Evolutionary conservation across 2,329 filamentous ascomycete genomes (phyloP).

Genomic region (Apiospora aurea): DNA sequence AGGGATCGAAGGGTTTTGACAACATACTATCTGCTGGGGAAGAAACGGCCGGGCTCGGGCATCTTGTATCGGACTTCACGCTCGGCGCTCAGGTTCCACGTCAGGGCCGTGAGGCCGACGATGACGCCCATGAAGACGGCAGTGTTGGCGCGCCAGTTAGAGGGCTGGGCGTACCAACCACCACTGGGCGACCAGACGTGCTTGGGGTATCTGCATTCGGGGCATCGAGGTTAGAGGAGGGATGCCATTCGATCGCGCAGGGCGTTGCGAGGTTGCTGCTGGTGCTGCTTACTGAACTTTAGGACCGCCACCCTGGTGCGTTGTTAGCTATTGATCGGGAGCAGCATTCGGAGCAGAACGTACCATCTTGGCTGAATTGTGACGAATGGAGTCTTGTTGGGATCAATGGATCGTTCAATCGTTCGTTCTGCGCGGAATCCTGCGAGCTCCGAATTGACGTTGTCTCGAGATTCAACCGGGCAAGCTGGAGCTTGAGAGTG

Average conservation of each 20-base stretch:
- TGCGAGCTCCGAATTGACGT: conserved; percentile 21
- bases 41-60: conserved; percentile 81
- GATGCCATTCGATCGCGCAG: conserved; percentile 22
- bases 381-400: conserved; percentile 36
- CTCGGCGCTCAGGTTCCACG: conserved; percentile 77
- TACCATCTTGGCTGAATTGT: conserved; percentile 62
- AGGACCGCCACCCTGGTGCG: conserved; percentile 75
- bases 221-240: conserved; percentile 32
- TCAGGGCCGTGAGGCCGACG: conserved; percentile 69
- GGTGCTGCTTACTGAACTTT: conserved; percentile 59
- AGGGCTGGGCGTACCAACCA: conserved; percentile 95
- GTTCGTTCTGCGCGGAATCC: conserved; percentile 27
- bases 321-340: conserved; percentile 47
- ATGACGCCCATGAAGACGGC: conserved; percentile 74
- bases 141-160: conserved; percentile 96
- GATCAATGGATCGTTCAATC: conserved; percentile 41
- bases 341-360: conserved; percentile 33
- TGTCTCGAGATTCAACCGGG: conserved; percentile 13
- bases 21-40: conserved; percentile 83
- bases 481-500: conserved; percentile 17
- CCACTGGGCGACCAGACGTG: conserved; percentile 99
- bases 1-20: conserved; percentile 30
- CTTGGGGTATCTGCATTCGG: conserved; percentile 81
- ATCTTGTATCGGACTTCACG: conserved; percentile 77
- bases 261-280: conserved; percentile 3